phyloP scores from a whole-genome alignment of 169 alveolate species.

The Perkinsus olseni region DNA sequence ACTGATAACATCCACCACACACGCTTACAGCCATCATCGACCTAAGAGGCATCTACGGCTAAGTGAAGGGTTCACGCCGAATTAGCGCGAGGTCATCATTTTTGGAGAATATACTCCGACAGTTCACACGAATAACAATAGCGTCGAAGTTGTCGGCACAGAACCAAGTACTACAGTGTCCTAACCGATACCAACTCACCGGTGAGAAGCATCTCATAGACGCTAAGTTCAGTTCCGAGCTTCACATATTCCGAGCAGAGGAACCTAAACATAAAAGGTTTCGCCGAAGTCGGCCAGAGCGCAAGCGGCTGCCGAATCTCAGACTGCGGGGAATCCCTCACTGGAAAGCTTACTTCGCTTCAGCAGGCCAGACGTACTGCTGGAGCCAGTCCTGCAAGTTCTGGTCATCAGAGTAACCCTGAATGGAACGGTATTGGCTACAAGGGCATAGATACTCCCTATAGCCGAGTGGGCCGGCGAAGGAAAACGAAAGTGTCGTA shows the following conservation, averaged over 20 bases:
- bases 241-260: neutral
- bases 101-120: no score
- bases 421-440: neutral
- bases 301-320: neutral
- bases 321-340: no score
- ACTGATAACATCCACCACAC: neutral
- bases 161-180: no score
- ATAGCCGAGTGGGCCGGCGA: no score
- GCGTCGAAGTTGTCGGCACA: no score
- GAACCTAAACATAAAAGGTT: neutral
- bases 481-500: no score
- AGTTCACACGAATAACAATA: no score
- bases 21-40: no score
- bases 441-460: neutral
- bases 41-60: no score
- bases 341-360: neutral
- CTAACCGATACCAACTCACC: neutral
- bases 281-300: neutral
- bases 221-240: slow-evolving; percentile 6
- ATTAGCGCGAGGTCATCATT: no score
- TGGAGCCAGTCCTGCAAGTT: slow-evolving; percentile 13
- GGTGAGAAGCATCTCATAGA: slow-evolving; percentile 13
- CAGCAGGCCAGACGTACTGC: slow-evolving; percentile 17
- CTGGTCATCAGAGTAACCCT: slow-evolving; percentile 20
- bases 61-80: no score